A percentile compares a stretch with the other conserved stretches of the same genome.
Evolutionary conservation across 371 early-diverging fungal species (phyloP).

Genomic region (Apophysomyces trapeziformis): DNA sequence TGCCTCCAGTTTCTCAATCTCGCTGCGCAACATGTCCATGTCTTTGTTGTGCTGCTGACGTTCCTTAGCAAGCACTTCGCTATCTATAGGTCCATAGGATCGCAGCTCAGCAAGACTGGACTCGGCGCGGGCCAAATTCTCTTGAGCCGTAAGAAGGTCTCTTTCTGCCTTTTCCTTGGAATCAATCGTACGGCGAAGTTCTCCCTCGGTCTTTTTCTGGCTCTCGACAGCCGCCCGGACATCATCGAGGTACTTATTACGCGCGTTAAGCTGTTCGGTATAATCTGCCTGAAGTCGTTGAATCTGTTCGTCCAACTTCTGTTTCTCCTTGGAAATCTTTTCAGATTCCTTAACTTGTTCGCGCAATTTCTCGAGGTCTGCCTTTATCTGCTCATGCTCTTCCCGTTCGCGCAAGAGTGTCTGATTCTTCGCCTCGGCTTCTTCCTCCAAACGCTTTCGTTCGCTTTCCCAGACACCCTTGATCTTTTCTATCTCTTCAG

Average conservation of each 20-base stretch:
- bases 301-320: conserved; percentile 41
- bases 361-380: conserved; percentile 36
- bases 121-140: conserved; percentile 28
- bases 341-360: conserved; percentile 51
- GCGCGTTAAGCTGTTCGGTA: conserved; percentile 38
- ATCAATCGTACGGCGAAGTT: conserved; percentile 42
- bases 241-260: conserved; percentile 44
- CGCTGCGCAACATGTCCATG: conserved; percentile 37
- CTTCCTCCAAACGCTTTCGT: conserved; percentile 55
- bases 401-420: conserved; percentile 35
- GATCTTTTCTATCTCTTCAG: conserved; percentile 49
- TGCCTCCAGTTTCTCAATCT: conserved; percentile 41
- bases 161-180: conserved; percentile 50
- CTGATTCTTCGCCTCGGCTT: conserved; percentile 41
- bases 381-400: conserved; percentile 38
- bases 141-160: conserved; percentile 24
- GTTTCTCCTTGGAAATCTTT: conserved; percentile 37
- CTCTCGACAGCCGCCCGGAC: conserved; percentile 44
- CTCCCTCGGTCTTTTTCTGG: conserved; percentile 51
- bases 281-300: conserved; percentile 37
- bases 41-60: conserved; percentile 36
- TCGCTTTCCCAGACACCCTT: conserved; percentile 62
- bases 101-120: conserved; percentile 26
- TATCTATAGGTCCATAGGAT: conserved; percentile 32
- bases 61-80: conserved; percentile 28